phyloP scores from a whole-genome alignment of 2,329 filamentous ascomycete species.

The Xylaria hypoxylon region DNA sequence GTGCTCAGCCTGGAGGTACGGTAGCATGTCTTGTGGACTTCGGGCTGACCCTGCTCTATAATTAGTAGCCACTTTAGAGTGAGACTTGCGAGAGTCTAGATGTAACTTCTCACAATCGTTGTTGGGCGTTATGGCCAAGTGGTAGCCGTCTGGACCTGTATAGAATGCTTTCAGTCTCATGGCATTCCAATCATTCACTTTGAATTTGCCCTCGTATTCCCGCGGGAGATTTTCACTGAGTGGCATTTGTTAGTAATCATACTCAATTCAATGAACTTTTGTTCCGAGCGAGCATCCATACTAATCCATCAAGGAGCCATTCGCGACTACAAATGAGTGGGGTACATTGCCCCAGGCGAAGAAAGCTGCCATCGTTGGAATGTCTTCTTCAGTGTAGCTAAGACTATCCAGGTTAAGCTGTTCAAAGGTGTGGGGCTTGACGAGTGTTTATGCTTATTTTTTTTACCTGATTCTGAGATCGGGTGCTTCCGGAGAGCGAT shows the following conservation, averaged over 20 bases:
- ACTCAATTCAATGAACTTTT: neutral
- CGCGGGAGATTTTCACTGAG: slow-evolving; percentile 25
- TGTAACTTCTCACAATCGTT: slow-evolving; percentile 19
- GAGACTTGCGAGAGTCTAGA: neutral
- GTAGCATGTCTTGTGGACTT: slow-evolving; percentile 26
- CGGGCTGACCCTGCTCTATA: slow-evolving; percentile 23
- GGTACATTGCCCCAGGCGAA: slow-evolving; percentile 33
- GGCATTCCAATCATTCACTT: slow-evolving; percentile 31
- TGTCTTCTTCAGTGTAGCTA: neutral
- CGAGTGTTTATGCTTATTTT: neutral
- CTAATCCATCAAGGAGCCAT: slow-evolving; percentile 34
- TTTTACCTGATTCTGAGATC: neutral
- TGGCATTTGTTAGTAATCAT: neutral
- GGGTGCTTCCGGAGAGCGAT: neutral
- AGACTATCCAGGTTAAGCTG: neutral
- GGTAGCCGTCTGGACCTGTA: slow-evolving; percentile 27
- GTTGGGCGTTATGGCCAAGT: slow-evolving; percentile 19
- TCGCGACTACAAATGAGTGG: slow-evolving; percentile 32
- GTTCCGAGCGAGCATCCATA: slow-evolving; percentile 5
- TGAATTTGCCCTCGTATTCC: slow-evolving; percentile 31
- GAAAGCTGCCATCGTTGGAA: slow-evolving; percentile 35
- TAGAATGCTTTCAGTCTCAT: slow-evolving; percentile 23
- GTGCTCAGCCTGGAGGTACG: slow-evolving; percentile 11
- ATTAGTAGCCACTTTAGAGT: slow-evolving; percentile 1
- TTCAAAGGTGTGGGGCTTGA: neutral